Evolutionary conservation across 306 rosid genomes (phyloP).

Genomic region (Acacia crassicarpa): DNA sequence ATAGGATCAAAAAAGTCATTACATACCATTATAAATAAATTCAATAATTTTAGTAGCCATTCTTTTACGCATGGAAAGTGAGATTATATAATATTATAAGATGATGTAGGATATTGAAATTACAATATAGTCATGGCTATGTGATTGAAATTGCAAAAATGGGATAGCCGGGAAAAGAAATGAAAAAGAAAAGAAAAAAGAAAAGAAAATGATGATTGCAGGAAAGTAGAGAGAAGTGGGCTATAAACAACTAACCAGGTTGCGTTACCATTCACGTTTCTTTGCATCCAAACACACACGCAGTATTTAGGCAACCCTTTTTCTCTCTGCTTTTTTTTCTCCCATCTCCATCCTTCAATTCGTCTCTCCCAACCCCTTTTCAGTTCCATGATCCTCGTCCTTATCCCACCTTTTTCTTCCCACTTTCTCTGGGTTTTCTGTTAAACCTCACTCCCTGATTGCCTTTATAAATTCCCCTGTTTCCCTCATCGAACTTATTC

Average conservation of each 20-base stretch:
- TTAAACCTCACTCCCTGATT: slow-evolving; percentile 14
- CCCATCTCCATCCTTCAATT: slow-evolving; percentile 28
- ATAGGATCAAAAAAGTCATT: too few relatives aligned
- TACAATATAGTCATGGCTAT: slow-evolving; percentile 13
- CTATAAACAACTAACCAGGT: slow-evolving; percentile 53
- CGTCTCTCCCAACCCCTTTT: not conserved
- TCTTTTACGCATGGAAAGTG: not conserved
- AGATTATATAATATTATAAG: not conserved
- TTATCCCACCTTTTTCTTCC: slow-evolving; percentile 13
- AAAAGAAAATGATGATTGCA: slow-evolving; percentile 14
- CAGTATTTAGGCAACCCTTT: slow-evolving; percentile 62
- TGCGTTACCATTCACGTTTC: slow-evolving; percentile 88
- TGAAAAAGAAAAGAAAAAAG: not conserved
- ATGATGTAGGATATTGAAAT: not conserved
- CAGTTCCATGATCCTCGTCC: slow-evolving; percentile 39
- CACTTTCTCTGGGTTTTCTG: slow-evolving; percentile 17
- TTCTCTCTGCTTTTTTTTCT: slow-evolving; percentile 37
- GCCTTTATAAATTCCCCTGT: slow-evolving; percentile 16
- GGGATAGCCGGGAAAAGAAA: not conserved
- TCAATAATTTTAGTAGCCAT: not conserved
- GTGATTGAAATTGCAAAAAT: slow-evolving; percentile 22
- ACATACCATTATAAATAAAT: too few relatives aligned
- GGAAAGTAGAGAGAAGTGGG: slow-evolving; percentile 38
- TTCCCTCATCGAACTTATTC: not conserved
- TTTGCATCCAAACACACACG: slow-evolving; percentile 35